Percentiles rank a stretch among this genome's conserved stretches.
phyloP scores from a whole-genome alignment of 2,329 filamentous ascomycete genomes.

The Aspergillus persii region DNA sequence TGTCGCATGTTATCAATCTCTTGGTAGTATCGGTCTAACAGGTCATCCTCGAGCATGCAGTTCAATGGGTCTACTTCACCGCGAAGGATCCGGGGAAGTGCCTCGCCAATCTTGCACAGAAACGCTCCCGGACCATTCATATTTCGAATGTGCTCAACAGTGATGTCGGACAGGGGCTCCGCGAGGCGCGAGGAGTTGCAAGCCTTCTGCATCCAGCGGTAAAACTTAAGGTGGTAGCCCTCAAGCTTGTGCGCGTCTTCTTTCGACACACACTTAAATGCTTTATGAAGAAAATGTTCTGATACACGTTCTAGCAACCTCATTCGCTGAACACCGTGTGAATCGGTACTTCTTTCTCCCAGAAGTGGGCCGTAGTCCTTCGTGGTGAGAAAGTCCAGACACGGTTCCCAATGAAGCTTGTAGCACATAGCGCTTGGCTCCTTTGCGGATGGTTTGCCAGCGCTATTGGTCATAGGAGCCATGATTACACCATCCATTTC shows the following conservation, averaged over 20 bases:
- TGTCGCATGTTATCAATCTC: neutral
- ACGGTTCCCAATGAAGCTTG: constrained; percentile 1
- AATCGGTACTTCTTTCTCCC: neutral
- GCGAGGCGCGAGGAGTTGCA: neutral
- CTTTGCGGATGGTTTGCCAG: neutral
- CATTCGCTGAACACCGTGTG: neutral
- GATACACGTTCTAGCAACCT: neutral
- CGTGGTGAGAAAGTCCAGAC: neutral
- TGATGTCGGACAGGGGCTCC: neutral
- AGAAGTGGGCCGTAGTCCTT: neutral
- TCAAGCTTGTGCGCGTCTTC: neutral
- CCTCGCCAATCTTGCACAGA: neutral
- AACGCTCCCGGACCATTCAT: neutral
- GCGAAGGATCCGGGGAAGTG: neutral
- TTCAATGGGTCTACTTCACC: neutral
- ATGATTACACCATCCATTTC: neutral
- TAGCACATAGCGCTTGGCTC: neutral
- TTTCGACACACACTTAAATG: neutral
- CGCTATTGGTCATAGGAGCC: neutral
- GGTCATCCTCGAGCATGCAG: neutral
- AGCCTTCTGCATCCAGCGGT: neutral
- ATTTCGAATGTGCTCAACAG: neutral
- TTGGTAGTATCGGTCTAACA: neutral
- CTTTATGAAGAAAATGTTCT: neutral
- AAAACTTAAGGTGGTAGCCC: neutral